Evolutionary conservation across 768 basidiomycete species (phyloP).

Genomic region (Rhodocollybia butyracea): DNA sequence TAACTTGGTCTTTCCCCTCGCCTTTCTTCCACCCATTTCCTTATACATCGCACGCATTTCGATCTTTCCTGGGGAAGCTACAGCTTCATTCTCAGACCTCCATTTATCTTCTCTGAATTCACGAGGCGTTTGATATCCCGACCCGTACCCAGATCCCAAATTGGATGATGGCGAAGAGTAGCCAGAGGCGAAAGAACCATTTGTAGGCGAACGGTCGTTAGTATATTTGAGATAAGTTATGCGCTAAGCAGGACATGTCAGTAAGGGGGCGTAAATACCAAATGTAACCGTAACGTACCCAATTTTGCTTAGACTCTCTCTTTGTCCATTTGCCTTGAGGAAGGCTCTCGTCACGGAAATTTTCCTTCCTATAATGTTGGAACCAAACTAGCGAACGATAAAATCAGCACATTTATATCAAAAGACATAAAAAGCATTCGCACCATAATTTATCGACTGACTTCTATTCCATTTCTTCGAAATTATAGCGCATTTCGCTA

Average conservation of each 20-base stretch:
- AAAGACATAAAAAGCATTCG: conserved; percentile 12
- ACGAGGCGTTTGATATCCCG: conserved; percentile 76
- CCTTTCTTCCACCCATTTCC: conserved; percentile 82
- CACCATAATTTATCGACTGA: conserved; percentile 90
- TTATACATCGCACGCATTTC: conserved; percentile 94
- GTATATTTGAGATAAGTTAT: conserved; percentile 41
- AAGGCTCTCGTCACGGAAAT: conserved; percentile 76
- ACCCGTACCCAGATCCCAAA: conserved; percentile 13
- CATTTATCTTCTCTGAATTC: conserved; percentile 80
- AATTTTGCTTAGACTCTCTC: conserved; percentile 90
- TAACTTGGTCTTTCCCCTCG: conserved; percentile 69
- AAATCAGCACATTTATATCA: background rate
- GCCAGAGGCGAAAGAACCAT: conserved; percentile 35
- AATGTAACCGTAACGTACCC: conserved; percentile 46
- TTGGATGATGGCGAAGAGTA: conserved; percentile 41
- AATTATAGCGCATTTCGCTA: conserved; percentile 77
- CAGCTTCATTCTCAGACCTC: conserved; percentile 49
- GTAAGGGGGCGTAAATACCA: background rate
- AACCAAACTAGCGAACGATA: conserved; percentile 75
- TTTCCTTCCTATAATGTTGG: conserved; percentile 83
- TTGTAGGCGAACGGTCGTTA: conserved; percentile 37
- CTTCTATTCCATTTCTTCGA: conserved; percentile 86
- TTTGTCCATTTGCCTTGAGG: conserved; percentile 90
- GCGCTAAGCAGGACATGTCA: conserved; percentile 38
- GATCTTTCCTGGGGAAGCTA: conserved; percentile 62